Percentiles rank a stretch among this genome's conserved stretches.
Conservation (phyloP, 139 green algal genomes). For the Chlamydomonas applanata region DNA sequence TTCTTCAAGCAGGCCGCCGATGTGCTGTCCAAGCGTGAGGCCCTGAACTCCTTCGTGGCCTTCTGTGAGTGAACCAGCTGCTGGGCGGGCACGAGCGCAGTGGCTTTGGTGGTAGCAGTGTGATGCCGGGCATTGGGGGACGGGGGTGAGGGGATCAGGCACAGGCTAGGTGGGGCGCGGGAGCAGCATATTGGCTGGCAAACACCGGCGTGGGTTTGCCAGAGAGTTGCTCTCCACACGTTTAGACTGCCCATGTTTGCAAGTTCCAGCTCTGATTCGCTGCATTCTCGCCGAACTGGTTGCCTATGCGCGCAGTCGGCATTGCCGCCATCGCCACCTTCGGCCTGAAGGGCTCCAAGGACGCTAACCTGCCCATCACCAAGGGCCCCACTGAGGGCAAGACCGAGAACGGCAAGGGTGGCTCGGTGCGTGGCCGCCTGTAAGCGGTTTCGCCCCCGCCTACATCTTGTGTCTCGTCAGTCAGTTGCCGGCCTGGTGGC, state of each 20-base stretch:
- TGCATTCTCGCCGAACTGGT: neutral
- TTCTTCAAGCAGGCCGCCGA: conserved; percentile 92
- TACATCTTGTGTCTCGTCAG: too few relatives aligned
- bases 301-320: conserved; percentile 48
- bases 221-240: neutral
- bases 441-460: conserved; percentile 15
- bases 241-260: neutral
- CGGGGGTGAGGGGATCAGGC: too few relatives aligned
- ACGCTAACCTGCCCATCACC: conserved; percentile 88
- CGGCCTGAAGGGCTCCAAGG: conserved; percentile 77
- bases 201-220: neutral
- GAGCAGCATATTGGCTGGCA: neutral
- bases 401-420: conserved; percentile 61
- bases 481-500: too few relatives aligned
- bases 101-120: neutral
- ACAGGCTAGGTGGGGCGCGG: too few relatives aligned
- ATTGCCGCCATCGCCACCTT: conserved; percentile 66
- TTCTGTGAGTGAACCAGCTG: conserved; percentile 49
- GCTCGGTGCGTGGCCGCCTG: conserved; percentile 31
- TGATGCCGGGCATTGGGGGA: too few relatives aligned
- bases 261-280: neutral
- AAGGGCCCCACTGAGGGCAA: conserved; percentile 63
- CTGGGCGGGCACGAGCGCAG: neutral
- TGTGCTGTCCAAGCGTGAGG: conserved; percentile 79
- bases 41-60: conserved; percentile 80